A percentile compares a stretch with the other conserved stretches of the same genome.
These are phyloP conservation scores for Metschnikowia anglica DNA, from an alignment of 805 yeast genomes.

Conservation along the genomic window DNA sequence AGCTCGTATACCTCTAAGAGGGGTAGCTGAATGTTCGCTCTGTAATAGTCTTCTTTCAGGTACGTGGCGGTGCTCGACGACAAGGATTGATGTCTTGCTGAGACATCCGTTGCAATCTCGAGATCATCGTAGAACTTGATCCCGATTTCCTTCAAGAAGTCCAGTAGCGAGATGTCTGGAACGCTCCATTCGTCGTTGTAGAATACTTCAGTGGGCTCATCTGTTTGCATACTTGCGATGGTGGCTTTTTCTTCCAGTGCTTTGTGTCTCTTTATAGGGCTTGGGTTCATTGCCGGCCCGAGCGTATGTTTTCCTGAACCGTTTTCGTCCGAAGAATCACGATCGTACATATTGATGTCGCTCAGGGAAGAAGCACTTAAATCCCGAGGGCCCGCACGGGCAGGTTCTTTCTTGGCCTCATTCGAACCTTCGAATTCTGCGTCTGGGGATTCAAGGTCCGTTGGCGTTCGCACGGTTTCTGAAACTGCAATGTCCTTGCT, in stretches of 20 bases:
- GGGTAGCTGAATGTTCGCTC: conserved; percentile 42
- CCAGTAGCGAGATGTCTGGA: conserved; percentile 34
- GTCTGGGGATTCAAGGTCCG: not conserved
- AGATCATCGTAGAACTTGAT: conserved; percentile 48
- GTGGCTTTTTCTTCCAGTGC: not conserved
- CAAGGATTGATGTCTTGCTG: conserved; percentile 24
- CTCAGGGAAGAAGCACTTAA: conserved; percentile 5
- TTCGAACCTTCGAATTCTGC: not conserved
- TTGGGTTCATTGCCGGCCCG: conserved; percentile 15
- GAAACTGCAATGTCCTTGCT: not conserved
- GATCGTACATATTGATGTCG: conserved; percentile 3
- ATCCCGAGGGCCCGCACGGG: not conserved
- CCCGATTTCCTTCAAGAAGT: conserved; percentile 41
- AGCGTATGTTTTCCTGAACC: conserved; percentile 7
- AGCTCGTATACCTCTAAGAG: conserved; percentile 51
- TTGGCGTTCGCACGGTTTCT: conserved; percentile 5
- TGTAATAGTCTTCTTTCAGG: conserved; percentile 33
- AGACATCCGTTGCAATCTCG: conserved; percentile 31
- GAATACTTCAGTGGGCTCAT: not conserved
- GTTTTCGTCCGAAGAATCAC: conserved; percentile 2
- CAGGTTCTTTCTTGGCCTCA: not conserved
- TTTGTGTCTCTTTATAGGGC: conserved; percentile 11
- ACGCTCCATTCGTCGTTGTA: conserved; percentile 27
- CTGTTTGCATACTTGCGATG: not conserved
- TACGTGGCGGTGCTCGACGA: conserved; percentile 11